Evolutionary conservation across 805 yeast species (phyloP), one percentile per base, ranked within the genome.

Genomic region (Spathaspora sp.): DNA sequence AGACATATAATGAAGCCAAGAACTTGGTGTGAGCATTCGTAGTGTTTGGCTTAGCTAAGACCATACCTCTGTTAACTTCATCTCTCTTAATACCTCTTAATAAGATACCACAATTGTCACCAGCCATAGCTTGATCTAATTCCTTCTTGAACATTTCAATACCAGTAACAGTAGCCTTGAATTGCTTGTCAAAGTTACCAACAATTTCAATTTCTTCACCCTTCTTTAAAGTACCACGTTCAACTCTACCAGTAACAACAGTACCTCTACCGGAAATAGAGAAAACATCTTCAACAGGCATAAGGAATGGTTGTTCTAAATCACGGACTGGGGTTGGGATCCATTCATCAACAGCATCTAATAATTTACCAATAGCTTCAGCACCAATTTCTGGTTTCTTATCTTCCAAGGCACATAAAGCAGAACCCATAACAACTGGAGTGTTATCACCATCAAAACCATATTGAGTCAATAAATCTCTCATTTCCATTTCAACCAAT

Each of bases 181-280:
- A 72, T 60, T 96, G 93, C 69, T 83, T 82, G 63, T 85, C 84
- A 76, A 87, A 85, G 82, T 79, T 82, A 68, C 99, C 99, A 57
- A 94, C 97, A 70, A 94, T 86, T 81, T 94, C 98, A 64, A 94
- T 79, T 80, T 94, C 98, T 77, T 93, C 98, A 77, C 98, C 98
- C 82, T 92, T 92, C 86, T 89, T 89, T 75, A 94, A 83, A 60
- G 85, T 76, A 78, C 99, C 99, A 80, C 99, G 91, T 82, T 93
- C 98, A 62, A 91, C 99, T 78, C 98, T 89, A 72, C 99, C 99
- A 52, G 98, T 89, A 65, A 89, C 97, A 61, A 94, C 99, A 55
- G 99, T 94, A 79, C 99, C 99, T 85, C 99, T 93, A 77, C 99
- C 99, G 45, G 98, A 89, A 62, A 94, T 94, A 54, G 98, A 90